These are phyloP conservation scores for Rhodotorula sp. DNA, from an alignment of 1,284 basidiomycete genomes.

Conservation along the genomic window DNA sequence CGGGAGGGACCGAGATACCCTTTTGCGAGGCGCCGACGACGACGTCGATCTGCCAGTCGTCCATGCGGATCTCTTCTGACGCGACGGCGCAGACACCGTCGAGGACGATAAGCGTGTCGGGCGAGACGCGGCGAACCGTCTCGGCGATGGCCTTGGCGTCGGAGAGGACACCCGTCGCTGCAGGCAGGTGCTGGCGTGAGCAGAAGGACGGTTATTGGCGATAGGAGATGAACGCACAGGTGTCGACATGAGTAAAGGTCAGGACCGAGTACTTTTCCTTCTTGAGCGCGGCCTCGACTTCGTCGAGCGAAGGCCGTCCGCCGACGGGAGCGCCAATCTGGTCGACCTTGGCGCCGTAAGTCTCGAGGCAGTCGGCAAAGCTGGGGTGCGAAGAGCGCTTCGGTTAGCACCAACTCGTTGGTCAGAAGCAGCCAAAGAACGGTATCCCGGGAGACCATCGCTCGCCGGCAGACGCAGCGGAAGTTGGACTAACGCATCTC, in stretches of 20 bases:
- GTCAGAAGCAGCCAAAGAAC: conserved; percentile 43
- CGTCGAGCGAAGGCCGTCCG: conserved; percentile 61
- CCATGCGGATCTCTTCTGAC: conserved; percentile 89
- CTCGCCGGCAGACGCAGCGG: conserved; percentile 50
- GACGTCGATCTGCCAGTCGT: conserved; percentile 89
- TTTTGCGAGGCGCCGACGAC: conserved; percentile 87
- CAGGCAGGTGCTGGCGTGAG: neutral
- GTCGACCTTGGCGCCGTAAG: conserved; percentile 88
- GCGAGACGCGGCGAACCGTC: conserved; percentile 73
- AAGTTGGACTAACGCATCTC: conserved; percentile 56
- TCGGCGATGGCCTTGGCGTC: conserved; percentile 75
- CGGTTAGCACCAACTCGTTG: neutral
- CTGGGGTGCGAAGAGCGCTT: neutral
- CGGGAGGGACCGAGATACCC: conserved; percentile 92
- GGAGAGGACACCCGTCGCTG: conserved; percentile 69
- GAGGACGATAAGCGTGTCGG: conserved; percentile 78
- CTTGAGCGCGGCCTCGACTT: conserved; percentile 69
- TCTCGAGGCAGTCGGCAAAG: conserved; percentile 59
- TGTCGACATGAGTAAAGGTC: conserved; percentile 79
- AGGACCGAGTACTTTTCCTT: conserved; percentile 83
- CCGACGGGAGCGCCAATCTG: conserved; percentile 82
- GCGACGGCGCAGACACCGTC: conserved; percentile 96
- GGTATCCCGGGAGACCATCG: conserved; percentile 28
- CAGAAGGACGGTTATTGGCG: neutral
- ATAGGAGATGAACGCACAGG: conserved; percentile 33